Evolutionary conservation across 768 basidiomycete genomes (phyloP).

Genomic region (Auricularia auricula-judae): DNA sequence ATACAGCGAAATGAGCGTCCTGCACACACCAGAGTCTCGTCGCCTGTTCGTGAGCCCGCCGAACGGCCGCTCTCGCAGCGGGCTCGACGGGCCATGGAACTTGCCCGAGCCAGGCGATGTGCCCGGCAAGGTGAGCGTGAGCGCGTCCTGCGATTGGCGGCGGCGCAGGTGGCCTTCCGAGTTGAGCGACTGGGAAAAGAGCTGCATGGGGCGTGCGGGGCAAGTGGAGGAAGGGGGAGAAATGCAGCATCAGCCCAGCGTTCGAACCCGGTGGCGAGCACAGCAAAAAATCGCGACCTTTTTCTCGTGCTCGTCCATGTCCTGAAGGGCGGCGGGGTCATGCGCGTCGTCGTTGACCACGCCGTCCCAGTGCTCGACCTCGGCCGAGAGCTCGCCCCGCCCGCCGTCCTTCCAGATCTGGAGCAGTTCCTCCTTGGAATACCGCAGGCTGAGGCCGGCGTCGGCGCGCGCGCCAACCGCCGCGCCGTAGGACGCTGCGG

Average conservation of each 20-base stretch:
- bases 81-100: slow-evolving; percentile 34
- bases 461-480: background rate
- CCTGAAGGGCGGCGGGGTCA: slow-evolving; percentile 67
- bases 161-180: slow-evolving; percentile 62
- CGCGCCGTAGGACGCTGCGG: background rate
- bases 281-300: slow-evolving; percentile 43
- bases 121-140: background rate
- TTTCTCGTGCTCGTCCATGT: slow-evolving; percentile 74
- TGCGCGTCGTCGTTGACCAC: slow-evolving; percentile 66
- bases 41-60: slow-evolving; percentile 46
- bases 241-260: background rate
- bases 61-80: slow-evolving; percentile 53
- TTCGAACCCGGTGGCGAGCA: background rate
- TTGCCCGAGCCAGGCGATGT: slow-evolving; percentile 22
- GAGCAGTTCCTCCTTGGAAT: slow-evolving; percentile 77
- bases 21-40: slow-evolving; percentile 6
- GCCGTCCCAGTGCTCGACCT: slow-evolving; percentile 85
- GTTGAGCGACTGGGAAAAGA: slow-evolving; percentile 74
- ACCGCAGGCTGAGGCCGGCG: slow-evolving; percentile 38
- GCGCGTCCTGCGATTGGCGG: slow-evolving; percentile 61
- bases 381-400: slow-evolving; percentile 62
- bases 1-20: background rate
- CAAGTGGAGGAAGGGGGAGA: background rate
- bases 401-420: slow-evolving; percentile 75
- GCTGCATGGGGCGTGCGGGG: slow-evolving; percentile 29